Evolutionary conservation across 2,329 filamentous ascomycete species (phyloP).

Genomic region (Didymella segeticola): DNA sequence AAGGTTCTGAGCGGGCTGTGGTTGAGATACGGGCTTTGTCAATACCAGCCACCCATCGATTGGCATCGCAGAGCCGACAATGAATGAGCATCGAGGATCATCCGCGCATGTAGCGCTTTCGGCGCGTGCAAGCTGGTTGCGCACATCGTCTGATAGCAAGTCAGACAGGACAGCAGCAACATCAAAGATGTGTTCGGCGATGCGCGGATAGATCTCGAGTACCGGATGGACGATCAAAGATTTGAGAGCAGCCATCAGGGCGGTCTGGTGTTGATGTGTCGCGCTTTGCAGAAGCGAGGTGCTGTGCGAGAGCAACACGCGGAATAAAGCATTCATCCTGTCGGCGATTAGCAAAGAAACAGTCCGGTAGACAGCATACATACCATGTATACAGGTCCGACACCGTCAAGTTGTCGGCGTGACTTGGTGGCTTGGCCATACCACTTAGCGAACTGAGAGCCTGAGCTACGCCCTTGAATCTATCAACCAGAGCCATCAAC

Average conservation of each 20-base stretch:
- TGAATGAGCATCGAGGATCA: slow-evolving; percentile 49
- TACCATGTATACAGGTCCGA: slow-evolving; percentile 36
- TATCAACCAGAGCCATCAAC: slow-evolving; percentile 38
- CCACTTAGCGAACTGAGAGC: slow-evolving; percentile 24
- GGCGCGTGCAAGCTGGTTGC: slow-evolving; percentile 42
- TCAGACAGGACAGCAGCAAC: slow-evolving; percentile 53
- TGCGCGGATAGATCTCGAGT: slow-evolving; percentile 44
- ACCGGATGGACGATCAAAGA: slow-evolving; percentile 47
- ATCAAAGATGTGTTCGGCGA: slow-evolving; percentile 53
- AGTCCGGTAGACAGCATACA: not conserved
- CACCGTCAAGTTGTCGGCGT: slow-evolving; percentile 8
- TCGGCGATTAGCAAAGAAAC: slow-evolving; percentile 17
- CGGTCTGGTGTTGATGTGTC: slow-evolving; percentile 38
- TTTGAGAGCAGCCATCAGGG: slow-evolving; percentile 46
- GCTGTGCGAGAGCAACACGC: slow-evolving; percentile 50
- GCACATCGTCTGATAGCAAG: slow-evolving; percentile 48
- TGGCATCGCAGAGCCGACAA: slow-evolving; percentile 47
- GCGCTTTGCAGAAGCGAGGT: slow-evolving; percentile 32
- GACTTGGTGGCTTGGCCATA: not conserved
- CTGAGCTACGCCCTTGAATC: slow-evolving; percentile 40
- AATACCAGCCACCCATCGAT: slow-evolving; percentile 54
- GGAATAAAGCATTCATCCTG: slow-evolving; percentile 49
- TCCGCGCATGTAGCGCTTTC: slow-evolving; percentile 31
- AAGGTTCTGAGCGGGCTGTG: slow-evolving; percentile 21
- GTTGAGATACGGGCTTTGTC: slow-evolving; percentile 37